Evolutionary conservation across 306 rosid species (phyloP), one percentile per base, ranked within the genome.

Genomic region (Citrullus mucosospermus): DNA sequence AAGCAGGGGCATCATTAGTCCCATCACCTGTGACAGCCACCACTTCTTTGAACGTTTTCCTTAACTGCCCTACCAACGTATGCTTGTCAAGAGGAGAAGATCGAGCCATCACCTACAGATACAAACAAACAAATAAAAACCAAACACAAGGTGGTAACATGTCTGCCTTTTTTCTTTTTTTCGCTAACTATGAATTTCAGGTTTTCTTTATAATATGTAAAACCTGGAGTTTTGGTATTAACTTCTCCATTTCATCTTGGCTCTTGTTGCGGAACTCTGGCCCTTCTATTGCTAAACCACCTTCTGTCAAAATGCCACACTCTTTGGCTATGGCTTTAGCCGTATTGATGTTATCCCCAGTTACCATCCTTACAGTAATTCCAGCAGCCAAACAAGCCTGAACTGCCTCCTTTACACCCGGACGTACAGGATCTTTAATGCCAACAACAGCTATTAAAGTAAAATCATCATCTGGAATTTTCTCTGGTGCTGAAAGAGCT

Each of bases 21-120:
- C 98, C 96, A 79, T 92, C 98, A 65, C 97, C 96, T 8, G 97
- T 95, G 65, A 92, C 97, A 43, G 97, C 98, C 79, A 95, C 97
- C 78, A 95, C 97, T 85, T 92, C 96, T 48, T 84, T 60, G 34
- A 84, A 82, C 82, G 80, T 88, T 20, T 83, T 79, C 85, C 92
- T 89, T 77, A 95, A 85, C 75, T 82, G 87, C 14, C 81, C 84
- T 46, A 95, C 98, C 57, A 95, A 80, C n/a, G 87, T 89, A 87
- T 95, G 96, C 81, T 95, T 92, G 85, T 95, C 98, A 77, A 86
- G 84, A 66, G 97, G 97, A 86, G 87, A 83, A 7, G 98, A 92
- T 80, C 98, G 81, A 75, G 98, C 97, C 98, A 95, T 95, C 75
- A 92, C 98, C 97, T 94, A 80, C 82, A 81, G 43, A 41, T 41